Conservation (phyloP, 2,329 filamentous ascomycete species). For the Dactylellina cionopaga region DNA sequence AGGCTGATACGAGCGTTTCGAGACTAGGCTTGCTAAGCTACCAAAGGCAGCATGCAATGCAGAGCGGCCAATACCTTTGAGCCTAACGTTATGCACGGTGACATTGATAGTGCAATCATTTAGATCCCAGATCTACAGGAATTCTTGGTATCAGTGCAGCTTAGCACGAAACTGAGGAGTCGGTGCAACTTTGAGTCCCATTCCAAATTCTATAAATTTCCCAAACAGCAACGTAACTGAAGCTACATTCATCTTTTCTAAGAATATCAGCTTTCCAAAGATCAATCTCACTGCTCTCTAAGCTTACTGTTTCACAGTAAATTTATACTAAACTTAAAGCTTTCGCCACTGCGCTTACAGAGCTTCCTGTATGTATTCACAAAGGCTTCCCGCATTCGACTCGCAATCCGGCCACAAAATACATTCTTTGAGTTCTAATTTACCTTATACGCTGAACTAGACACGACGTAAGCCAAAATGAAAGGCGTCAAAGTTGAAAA, state of each 20-base stretch:
- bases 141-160: too few relatives aligned
- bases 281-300: background rate
- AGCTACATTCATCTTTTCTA: background rate
- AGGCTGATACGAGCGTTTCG: background rate
- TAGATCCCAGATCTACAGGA: too few relatives aligned
- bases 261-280: background rate
- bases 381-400: too few relatives aligned
- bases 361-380: too few relatives aligned
- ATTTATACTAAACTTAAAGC: too few relatives aligned
- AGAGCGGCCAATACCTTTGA: background rate
- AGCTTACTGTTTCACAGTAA: too few relatives aligned
- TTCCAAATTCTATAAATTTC: constrained; percentile 42
- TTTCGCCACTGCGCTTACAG: too few relatives aligned
- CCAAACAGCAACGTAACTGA: background rate
- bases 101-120: background rate
- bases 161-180: too few relatives aligned
- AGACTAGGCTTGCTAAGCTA: background rate
- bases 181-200: background rate
- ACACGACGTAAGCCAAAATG: too few relatives aligned
- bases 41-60: background rate
- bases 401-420: too few relatives aligned
- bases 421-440: too few relatives aligned
- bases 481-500: constrained; percentile 36
- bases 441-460: too few relatives aligned
- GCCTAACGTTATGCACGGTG: constrained; percentile 5